Percentiles rank a stretch among this genome's conserved stretches.
These are phyloP conservation scores for Erythrophleum ivorense DNA, from an alignment of 331 rosid species.

Conservation along the genomic window DNA sequence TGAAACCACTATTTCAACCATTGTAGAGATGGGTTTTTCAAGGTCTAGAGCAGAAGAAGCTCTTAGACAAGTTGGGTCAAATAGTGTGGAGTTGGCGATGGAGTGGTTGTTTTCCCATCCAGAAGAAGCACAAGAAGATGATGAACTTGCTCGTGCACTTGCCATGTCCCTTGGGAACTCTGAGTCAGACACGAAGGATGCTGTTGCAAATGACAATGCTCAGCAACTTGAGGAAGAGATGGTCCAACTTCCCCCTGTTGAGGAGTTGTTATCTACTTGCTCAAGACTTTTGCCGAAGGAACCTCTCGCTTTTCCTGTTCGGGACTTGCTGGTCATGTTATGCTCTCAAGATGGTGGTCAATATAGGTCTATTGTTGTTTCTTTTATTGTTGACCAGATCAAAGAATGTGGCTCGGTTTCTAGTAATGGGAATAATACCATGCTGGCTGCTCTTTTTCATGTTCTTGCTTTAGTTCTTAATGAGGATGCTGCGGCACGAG, in stretches of 20 bases:
- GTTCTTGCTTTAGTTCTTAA: slow-evolving; percentile 94
- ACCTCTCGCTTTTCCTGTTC: slow-evolving; percentile 86
- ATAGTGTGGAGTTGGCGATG: slow-evolving; percentile 98
- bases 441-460: slow-evolving; percentile 86
- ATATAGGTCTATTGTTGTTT: slow-evolving; percentile 72
- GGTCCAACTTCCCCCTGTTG: slow-evolving; percentile 88
- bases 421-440: slow-evolving; percentile 56
- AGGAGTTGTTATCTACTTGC: slow-evolving; percentile 85
- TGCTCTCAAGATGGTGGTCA: slow-evolving; percentile 93
- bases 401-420: slow-evolving; percentile 65
- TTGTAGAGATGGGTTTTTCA: slow-evolving; percentile 98
- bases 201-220: slow-evolving; percentile 52
- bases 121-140: slow-evolving; percentile 89
- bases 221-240: slow-evolving; percentile 81
- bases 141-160: slow-evolving; percentile 99
- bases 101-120: slow-evolving; percentile 98
- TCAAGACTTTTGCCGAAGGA: slow-evolving; percentile 88
- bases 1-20: slow-evolving; percentile 82
- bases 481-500: slow-evolving; percentile 83
- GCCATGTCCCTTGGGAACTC: slow-evolving; percentile 96
- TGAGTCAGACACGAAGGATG: slow-evolving; percentile 78
- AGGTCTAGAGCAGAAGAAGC: slow-evolving; percentile 97
- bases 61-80: slow-evolving; percentile 91
- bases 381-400: slow-evolving; percentile 75
- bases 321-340: slow-evolving; percentile 89